Percentiles rank a stretch among this genome's conserved stretches.
phyloP scores from a whole-genome alignment of 441 rosid genomes.

The Metrosideros polymorpha region DNA sequence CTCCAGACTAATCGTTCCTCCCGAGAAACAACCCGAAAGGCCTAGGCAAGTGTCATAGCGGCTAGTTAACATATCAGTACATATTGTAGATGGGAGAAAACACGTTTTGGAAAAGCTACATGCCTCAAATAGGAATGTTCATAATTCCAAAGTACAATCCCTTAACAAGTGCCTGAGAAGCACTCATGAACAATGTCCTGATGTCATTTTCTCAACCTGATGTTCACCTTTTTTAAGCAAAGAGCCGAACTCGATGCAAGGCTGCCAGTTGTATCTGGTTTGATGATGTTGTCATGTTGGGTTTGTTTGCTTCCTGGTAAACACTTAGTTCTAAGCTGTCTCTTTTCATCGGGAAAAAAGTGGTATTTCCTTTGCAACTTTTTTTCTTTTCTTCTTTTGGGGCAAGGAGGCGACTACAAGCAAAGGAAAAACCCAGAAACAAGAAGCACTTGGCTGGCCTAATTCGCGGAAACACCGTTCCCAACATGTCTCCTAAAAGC shows the following conservation, averaged over 20 bases:
- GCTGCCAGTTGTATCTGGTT: neutral
- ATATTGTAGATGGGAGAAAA: neutral
- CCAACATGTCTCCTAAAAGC: neutral
- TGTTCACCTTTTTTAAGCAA: neutral
- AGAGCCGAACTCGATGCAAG: neutral
- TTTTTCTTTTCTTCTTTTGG: neutral
- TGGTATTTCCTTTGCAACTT: neutral
- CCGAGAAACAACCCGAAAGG: neutral
- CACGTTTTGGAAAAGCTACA: neutral
- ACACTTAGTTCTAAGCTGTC: neutral
- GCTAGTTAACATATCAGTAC: neutral
- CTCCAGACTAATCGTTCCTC: neutral
- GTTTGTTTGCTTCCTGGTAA: neutral
- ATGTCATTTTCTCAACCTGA: neutral
- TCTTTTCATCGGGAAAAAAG: neutral
- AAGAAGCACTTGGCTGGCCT: neutral
- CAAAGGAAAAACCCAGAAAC: neutral
- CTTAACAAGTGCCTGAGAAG: neutral
- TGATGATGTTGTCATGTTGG: neutral
- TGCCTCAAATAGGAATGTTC: neutral
- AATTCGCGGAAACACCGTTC: neutral
- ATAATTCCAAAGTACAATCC: neutral
- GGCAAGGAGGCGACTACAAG: neutral
- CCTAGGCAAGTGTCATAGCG: neutral
- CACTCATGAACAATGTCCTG: neutral